Evolutionary conservation across 208 protist genomes (phyloP), one percentile per base, ranked within the genome.

Genomic region (Sergeia podlipaevii): DNA sequence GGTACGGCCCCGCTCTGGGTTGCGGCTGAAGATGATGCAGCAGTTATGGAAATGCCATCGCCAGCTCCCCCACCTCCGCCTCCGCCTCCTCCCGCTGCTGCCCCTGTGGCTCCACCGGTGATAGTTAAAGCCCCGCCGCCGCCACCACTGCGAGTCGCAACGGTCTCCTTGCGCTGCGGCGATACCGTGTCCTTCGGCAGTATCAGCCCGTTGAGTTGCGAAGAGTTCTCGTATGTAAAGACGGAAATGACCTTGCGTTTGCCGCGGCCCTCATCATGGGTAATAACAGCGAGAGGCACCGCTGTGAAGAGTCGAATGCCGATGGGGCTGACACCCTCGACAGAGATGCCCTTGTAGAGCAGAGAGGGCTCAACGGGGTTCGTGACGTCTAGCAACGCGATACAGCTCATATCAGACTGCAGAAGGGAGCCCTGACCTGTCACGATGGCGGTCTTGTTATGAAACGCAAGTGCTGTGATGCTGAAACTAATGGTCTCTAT

Each of bases 321-420:
- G 21, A 87, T 51, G 27, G 77, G 70, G 6, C 74, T 51, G 26
- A 71, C 56, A 18, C 60, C 60, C 2, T 67, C 51, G 18, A 88
- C 53, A 26, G 44, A 51, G 26, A 28, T 38, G 18, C 80, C 83
- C 46, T 67, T 65, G 53, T 80, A 89, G 15, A 89, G 56, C 20
- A 91, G 53, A 0, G 75, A 68, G 7, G 87, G 83, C 18, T 61
- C 43, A 8, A 66, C 39, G 0, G 80, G 70, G 45, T 80, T 74
- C 29, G 71, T 64, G 36, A 91, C 57, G 65, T 91, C 83, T 8
- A 94, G 61, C 50, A 94, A 60, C 30, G 65, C 80, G 17, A 94
- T 66, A 27, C 74, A 68, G 38, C 69, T 70, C 45, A 54, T 69
- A 2, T 76, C 74, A 21, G 48, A 64, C 51, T 63, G 45, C 39